Evolutionary conservation across 2,329 filamentous ascomycete species (phyloP).

Genomic region (Colletotrichum sp.): DNA sequence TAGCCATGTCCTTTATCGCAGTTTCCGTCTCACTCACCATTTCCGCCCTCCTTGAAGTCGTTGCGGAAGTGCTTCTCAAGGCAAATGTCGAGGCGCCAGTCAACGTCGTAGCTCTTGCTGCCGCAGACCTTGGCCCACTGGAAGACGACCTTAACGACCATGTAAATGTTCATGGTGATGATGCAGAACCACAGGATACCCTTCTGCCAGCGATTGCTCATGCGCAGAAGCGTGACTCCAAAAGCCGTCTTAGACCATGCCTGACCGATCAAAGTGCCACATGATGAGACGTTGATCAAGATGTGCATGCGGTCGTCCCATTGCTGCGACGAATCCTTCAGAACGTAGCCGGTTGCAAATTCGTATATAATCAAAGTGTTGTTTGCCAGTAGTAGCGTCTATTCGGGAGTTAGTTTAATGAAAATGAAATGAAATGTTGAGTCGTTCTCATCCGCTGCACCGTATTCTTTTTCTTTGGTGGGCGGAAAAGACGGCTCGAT

Average conservation of each 20-base stretch:
- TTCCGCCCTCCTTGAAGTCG: constrained; percentile 55
- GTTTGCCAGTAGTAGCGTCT: constrained; percentile 47
- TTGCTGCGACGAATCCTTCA: constrained; percentile 36
- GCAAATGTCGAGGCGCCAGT: constrained; percentile 52
- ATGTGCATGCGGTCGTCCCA: constrained; percentile 61
- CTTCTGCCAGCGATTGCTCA: constrained; percentile 49
- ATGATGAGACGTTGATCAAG: constrained; percentile 49
- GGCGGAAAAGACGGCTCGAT: not conserved
- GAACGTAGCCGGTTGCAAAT: constrained; percentile 54
- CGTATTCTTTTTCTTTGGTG: no score
- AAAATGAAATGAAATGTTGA: not conserved
- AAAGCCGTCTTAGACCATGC: constrained; percentile 42
- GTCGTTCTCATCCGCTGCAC: not conserved
- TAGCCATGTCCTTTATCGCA: no score
- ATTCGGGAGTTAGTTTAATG: not conserved
- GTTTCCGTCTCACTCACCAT: no score
- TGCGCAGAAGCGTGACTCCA: constrained; percentile 39
- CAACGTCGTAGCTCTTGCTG: constrained; percentile 47
- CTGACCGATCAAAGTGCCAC: constrained; percentile 40
- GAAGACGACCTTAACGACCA: constrained; percentile 51
- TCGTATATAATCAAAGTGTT: constrained; percentile 50
- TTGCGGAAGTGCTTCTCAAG: constrained; percentile 41
- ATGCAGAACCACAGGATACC: constrained; percentile 55
- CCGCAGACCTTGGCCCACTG: constrained; percentile 54
- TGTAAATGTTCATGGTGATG: constrained; percentile 50